A percentile compares a stretch with the other conserved stretches of the same genome.
These are phyloP conservation scores for Prunus kanzakura DNA, from an alignment of 306 rosid species.

Conservation along the genomic window DNA sequence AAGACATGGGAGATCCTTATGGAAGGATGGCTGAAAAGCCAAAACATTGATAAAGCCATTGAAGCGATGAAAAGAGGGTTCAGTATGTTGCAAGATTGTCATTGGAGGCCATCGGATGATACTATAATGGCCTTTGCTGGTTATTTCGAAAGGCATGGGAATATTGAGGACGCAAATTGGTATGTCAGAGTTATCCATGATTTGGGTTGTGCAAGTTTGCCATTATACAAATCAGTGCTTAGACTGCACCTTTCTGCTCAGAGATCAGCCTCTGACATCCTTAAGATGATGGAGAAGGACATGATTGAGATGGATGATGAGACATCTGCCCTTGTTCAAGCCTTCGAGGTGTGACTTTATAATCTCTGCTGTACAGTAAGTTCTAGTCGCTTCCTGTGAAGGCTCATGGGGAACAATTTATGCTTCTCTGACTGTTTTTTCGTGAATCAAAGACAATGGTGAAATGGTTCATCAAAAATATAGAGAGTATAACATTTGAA, in stretches of 20 bases:
- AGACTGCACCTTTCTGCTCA: slow-evolving; percentile 48
- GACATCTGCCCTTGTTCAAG: slow-evolving; percentile 42
- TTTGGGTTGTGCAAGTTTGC: slow-evolving; percentile 44
- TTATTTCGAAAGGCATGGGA: slow-evolving; percentile 48
- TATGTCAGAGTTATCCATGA: slow-evolving; percentile 35
- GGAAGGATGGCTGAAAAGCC: slow-evolving; percentile 62
- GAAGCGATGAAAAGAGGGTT: slow-evolving; percentile 56
- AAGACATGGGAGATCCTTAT: slow-evolving; percentile 91
- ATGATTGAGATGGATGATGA: slow-evolving; percentile 53
- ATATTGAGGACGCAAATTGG: slow-evolving; percentile 45
- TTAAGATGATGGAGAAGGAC: slow-evolving; percentile 56
- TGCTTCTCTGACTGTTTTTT: background rate
- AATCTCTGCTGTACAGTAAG: slow-evolving; percentile 1
- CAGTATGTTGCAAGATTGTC: slow-evolving; percentile 39
- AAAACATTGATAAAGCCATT: slow-evolving; percentile 54
- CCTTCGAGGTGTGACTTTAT: slow-evolving; percentile 20
- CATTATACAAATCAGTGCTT: slow-evolving; percentile 53
- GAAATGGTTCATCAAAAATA: background rate
- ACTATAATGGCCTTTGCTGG: slow-evolving; percentile 51
- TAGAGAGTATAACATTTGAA: background rate
- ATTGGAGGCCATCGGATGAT: slow-evolving; percentile 61
- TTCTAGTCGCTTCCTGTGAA: slow-evolving; percentile 10
- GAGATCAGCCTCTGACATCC: slow-evolving; percentile 41
- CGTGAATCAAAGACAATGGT: background rate
- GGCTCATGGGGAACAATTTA: background rate